Percentiles rank a stretch among this genome's conserved stretches.
phyloP scores from a whole-genome alignment of 345 rosid genomes.

The Salix udensis region DNA sequence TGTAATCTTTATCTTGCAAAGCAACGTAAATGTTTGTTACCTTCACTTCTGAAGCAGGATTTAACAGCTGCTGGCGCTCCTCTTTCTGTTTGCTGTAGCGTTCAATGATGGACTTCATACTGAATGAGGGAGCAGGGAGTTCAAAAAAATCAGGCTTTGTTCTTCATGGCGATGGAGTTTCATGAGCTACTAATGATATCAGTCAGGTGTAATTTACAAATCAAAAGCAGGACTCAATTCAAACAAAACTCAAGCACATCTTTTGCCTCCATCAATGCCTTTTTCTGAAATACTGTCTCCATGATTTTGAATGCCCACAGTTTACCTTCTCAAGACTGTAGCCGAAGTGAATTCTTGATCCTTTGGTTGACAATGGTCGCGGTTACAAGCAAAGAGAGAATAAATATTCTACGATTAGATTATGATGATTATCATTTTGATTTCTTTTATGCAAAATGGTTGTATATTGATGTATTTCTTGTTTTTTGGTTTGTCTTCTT shows the following conservation, averaged over 20 bases:
- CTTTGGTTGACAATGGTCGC: neutral
- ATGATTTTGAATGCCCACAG: neutral
- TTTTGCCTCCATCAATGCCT: no score
- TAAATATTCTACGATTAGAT: no score
- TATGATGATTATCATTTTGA: no score
- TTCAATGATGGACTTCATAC: conserved; percentile 59
- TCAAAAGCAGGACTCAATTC: neutral
- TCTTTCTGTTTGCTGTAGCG: conserved; percentile 63
- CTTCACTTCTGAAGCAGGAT: conserved; percentile 64
- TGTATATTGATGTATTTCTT: no score
- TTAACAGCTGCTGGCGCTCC: conserved; percentile 44
- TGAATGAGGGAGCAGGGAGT: conserved; percentile 13
- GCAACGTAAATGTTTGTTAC: conserved; percentile 17
- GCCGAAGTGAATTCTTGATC: no score
- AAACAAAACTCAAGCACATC: neutral
- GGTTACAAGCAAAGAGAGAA: neutral
- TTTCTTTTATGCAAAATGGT: no score
- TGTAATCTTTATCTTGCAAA: neutral
- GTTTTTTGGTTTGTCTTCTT: no score
- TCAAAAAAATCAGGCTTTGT: neutral
- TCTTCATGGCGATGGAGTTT: neutral
- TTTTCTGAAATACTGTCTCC: neutral
- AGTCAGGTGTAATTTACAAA: neutral
- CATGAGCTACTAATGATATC: neutral
- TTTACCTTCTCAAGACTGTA: no score